Percentiles rank a stretch among this genome's conserved stretches.
phyloP scores from a whole-genome alignment of 106 monocot genomes.

The Acorus gramineus region DNA sequence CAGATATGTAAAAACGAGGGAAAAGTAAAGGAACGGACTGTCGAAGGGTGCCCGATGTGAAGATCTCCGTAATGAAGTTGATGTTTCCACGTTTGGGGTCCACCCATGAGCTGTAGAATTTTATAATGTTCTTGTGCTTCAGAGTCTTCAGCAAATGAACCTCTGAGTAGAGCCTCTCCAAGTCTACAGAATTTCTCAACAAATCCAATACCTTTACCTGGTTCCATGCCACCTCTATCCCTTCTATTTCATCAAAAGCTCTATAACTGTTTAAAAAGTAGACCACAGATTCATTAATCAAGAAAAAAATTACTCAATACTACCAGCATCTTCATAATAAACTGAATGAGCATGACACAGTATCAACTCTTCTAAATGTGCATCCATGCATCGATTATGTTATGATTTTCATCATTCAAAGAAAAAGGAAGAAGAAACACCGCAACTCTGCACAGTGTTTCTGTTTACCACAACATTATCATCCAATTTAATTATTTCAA shows the following conservation, averaged over 20 bases:
- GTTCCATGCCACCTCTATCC: slow-evolving; percentile 83
- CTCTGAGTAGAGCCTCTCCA: slow-evolving; percentile 55
- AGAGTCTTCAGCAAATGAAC: slow-evolving; percentile 62
- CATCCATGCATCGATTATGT: too few relatives aligned
- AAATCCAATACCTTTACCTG: slow-evolving; percentile 51
- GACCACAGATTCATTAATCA: too few relatives aligned
- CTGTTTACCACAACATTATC: too few relatives aligned
- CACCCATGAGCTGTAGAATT: slow-evolving; percentile 57
- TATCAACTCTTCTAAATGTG: too few relatives aligned
- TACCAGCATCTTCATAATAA: too few relatives aligned
- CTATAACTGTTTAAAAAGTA: slow-evolving; percentile 27
- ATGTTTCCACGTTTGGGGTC: slow-evolving; percentile 32
- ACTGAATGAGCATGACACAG: too few relatives aligned
- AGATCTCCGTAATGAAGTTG: slow-evolving; percentile 72
- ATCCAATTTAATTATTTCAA: too few relatives aligned
- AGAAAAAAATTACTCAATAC: too few relatives aligned
- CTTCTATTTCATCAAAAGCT: slow-evolving; percentile 61
- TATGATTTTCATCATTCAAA: too few relatives aligned
- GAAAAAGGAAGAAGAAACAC: too few relatives aligned
- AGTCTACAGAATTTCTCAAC: slow-evolving; percentile 23
- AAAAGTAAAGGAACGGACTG: slow-evolving; percentile 23
- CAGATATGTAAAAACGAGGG: not conserved
- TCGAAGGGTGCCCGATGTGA: slow-evolving; percentile 65
- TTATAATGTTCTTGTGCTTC: slow-evolving; percentile 68
- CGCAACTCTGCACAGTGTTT: too few relatives aligned